Percentiles rank a stretch among this genome's conserved stretches.
Evolutionary conservation across 2,329 filamentous ascomycete genomes (phyloP).

Genomic region (Pyricularia grisea): DNA sequence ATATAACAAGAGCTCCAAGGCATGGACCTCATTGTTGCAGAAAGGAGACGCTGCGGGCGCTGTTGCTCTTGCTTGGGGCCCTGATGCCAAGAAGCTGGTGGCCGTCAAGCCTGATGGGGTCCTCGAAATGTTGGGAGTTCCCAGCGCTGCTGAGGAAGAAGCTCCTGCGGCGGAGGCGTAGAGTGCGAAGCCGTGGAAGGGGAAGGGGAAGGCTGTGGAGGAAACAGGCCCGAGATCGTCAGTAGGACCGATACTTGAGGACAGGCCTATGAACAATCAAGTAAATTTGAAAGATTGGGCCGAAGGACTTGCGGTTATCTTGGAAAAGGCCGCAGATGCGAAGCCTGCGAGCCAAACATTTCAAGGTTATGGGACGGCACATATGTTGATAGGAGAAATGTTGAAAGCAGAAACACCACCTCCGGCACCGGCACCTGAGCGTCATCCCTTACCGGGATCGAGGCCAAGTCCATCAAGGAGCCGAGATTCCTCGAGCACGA

Average conservation of each 20-base stretch:
- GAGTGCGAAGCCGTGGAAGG: background rate
- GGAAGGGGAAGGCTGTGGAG: background rate
- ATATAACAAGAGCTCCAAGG: conserved; percentile 78
- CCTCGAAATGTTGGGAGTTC: conserved; percentile 26
- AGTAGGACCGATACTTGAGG: background rate
- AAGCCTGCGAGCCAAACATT: background rate
- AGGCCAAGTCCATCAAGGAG: background rate
- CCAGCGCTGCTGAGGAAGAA: background rate
- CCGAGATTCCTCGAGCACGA: background rate
- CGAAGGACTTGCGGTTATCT: background rate
- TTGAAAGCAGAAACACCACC: background rate
- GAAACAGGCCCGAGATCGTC: background rate
- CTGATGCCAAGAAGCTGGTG: conserved; percentile 63
- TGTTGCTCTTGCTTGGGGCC: conserved; percentile 68
- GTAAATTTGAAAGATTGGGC: background rate
- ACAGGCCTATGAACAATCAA: background rate
- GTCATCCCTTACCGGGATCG: background rate
- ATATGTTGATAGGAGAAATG: background rate
- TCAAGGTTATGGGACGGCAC: background rate
- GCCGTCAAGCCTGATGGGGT: conserved; percentile 66
- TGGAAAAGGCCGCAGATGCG: background rate
- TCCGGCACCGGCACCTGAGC: background rate
- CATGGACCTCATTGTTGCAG: conserved; percentile 78
- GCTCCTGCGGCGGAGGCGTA: conserved; percentile 1
- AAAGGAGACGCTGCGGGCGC: conserved; percentile 57